phyloP scores from a whole-genome alignment of 257 asterid species.

The Ehretia macrophylla region DNA sequence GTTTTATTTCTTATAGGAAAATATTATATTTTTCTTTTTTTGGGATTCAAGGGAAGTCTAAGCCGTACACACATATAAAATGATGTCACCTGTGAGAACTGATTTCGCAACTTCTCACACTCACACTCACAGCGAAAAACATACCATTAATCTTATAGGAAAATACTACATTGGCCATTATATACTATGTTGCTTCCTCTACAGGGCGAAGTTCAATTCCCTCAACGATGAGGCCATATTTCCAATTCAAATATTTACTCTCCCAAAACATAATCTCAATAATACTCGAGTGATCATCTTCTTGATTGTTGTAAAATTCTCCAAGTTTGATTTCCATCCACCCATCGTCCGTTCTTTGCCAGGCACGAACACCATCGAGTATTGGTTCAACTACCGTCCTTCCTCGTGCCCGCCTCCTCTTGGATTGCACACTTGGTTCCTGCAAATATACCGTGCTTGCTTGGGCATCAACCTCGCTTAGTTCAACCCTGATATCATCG shows the following conservation, averaged over 20 bases:
- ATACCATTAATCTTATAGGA: too few species aligned
- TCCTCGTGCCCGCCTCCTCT: background rate
- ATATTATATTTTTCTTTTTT: too few species aligned
- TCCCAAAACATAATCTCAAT: constrained; percentile 11
- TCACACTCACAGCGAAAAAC: too few species aligned
- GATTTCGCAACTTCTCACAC: too few species aligned
- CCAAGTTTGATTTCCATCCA: constrained; percentile 36
- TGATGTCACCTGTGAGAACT: too few species aligned
- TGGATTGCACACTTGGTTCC: constrained; percentile 9
- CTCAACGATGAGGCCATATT: constrained; percentile 21
- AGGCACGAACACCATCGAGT: background rate
- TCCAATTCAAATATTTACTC: constrained; percentile 4
- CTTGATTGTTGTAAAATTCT: constrained; percentile 7
- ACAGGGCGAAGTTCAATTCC: constrained; percentile 33
- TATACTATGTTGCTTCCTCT: too few species aligned
- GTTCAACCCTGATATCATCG: constrained; percentile 13
- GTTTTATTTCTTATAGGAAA: too few species aligned
- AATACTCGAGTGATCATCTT: background rate
- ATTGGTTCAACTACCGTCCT: background rate
- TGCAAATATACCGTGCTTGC: background rate
- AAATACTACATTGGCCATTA: too few species aligned
- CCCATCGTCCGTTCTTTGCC: constrained; percentile 9
- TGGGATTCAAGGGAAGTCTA: too few species aligned
- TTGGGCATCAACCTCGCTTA: constrained; percentile 13
- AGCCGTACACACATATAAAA: too few species aligned